phyloP scores from a whole-genome alignment of 2,329 filamentous ascomycete genomes.

The Paramyrothecium roridum region DNA sequence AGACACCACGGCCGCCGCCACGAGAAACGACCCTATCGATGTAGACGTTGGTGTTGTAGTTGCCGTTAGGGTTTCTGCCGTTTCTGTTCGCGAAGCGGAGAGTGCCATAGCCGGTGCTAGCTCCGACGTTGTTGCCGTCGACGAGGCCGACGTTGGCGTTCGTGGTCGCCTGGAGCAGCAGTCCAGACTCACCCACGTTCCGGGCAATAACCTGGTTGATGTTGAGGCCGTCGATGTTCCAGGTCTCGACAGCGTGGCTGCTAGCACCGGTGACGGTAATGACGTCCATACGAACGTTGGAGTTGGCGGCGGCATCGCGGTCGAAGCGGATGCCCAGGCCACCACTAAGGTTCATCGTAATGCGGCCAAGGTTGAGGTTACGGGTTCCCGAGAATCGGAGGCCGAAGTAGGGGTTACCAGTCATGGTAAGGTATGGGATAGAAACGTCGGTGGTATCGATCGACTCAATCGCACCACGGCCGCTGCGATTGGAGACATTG shows the following conservation, averaged over 20 bases:
- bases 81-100: conserved; percentile 1
- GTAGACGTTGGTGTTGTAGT: conserved; percentile 4
- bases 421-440: conserved; percentile 1
- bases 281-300: not conserved
- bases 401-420: conserved; percentile 2
- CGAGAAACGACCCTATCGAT: not conserved
- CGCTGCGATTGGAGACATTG: not conserved
- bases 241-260: conserved; percentile 2
- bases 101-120: conserved; percentile 1
- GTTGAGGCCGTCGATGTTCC: conserved; percentile 1
- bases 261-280: not conserved
- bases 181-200: conserved; percentile 1
- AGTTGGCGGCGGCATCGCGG: not conserved
- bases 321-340: conserved; percentile 2
- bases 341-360: conserved; percentile 1
- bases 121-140: not conserved
- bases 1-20: conserved; percentile 1
- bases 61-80: conserved; percentile 1
- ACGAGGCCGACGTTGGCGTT: conserved; percentile 1
- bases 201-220: not conserved
- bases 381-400: not conserved
- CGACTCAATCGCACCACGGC: conserved; percentile 1
- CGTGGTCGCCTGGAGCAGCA: conserved; percentile 1
- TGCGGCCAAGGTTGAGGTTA: not conserved
- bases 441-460: not conserved